phyloP scores from a whole-genome alignment of 345 rosid genomes.

The Sapria himalayana region DNA sequence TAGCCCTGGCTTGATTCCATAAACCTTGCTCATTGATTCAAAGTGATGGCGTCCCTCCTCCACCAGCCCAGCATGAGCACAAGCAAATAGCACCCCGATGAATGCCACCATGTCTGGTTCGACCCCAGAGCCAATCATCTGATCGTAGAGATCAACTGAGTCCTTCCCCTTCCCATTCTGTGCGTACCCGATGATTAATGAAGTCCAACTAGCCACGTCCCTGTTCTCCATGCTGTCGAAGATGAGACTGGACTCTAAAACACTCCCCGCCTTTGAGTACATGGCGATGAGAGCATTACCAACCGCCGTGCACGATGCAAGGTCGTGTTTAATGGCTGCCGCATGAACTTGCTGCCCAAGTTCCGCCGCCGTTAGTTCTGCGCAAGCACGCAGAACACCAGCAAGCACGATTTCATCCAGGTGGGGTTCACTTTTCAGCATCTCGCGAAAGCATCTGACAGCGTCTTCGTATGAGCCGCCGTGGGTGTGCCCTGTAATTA shows the following conservation, averaged over 20 bases:
- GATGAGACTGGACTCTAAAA: conserved; percentile 38
- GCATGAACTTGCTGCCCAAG: conserved; percentile 80
- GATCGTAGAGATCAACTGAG: conserved; percentile 29
- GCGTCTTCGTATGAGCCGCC: conserved; percentile 44
- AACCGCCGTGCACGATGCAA: conserved; percentile 39
- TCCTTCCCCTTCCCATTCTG: conserved; percentile 67
- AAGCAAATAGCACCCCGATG: conserved; percentile 73
- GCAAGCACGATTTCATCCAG: conserved; percentile 49
- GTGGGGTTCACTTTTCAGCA: conserved; percentile 30
- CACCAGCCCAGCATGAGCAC: conserved; percentile 66
- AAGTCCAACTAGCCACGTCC: conserved; percentile 75
- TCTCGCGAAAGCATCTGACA: conserved; percentile 35
- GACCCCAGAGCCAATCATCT: conserved; percentile 41
- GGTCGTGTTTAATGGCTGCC: conserved; percentile 28
- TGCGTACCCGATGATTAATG: conserved; percentile 72
- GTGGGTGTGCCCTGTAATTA: conserved; percentile 57
- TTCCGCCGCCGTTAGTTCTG: conserved; percentile 49
- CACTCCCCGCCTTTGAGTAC: conserved; percentile 68
- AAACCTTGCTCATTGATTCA: conserved; percentile 36
- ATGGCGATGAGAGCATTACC: conserved; percentile 58
- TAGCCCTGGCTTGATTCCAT: conserved; percentile 55
- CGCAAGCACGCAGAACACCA: conserved; percentile 48
- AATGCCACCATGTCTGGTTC: conserved; percentile 63
- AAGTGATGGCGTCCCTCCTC: conserved; percentile 37
- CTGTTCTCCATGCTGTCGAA: conserved; percentile 34